Evolutionary conservation across 2,329 filamentous ascomycete species (phyloP).

Genomic region (Aplosporella prunicola): DNA sequence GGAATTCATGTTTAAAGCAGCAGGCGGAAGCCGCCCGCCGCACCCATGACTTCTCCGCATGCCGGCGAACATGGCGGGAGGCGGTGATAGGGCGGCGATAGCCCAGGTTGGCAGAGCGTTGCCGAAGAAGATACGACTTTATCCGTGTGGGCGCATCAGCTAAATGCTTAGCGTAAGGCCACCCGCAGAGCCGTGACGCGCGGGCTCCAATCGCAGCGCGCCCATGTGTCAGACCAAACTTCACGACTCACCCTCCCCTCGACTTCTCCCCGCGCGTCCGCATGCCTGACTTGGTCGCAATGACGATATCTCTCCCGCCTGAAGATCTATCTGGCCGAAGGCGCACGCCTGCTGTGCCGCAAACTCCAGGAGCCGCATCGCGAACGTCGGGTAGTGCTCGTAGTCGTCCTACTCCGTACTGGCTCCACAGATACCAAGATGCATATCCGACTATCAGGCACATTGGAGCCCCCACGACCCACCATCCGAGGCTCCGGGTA

Average conservation of each 20-base stretch:
- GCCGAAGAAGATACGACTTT: not conserved
- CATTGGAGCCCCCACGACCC: conserved; percentile 7
- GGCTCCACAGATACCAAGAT: conserved; percentile 7
- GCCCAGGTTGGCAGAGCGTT: conserved; percentile 5
- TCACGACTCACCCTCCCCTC: no score
- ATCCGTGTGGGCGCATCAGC: conserved; percentile 8
- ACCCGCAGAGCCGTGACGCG: not conserved
- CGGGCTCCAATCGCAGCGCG: conserved; percentile 1
- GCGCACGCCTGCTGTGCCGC: not conserved
- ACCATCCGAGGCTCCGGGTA: not conserved
- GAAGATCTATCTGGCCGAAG: no score
- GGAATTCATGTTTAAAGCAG: not conserved
- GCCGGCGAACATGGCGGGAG: not conserved
- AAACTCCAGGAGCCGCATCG: not conserved
- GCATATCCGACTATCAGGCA: conserved; percentile 9
- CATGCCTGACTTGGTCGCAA: not conserved
- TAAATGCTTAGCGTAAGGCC: conserved; percentile 9
- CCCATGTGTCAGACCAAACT: conserved; percentile 8
- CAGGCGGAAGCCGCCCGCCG: not conserved
- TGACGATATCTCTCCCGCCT: not conserved
- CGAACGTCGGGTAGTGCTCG: not conserved
- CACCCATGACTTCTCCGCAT: conserved; percentile 6
- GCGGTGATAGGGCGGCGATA: conserved; percentile 10
- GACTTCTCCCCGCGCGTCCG: not conserved
- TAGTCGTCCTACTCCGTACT: not conserved